Percentiles rank a stretch among this genome's conserved stretches.
Evolutionary conservation across 2,329 filamentous ascomycete species (phyloP).

Genomic region (Aspergillus hiratsukae): DNA sequence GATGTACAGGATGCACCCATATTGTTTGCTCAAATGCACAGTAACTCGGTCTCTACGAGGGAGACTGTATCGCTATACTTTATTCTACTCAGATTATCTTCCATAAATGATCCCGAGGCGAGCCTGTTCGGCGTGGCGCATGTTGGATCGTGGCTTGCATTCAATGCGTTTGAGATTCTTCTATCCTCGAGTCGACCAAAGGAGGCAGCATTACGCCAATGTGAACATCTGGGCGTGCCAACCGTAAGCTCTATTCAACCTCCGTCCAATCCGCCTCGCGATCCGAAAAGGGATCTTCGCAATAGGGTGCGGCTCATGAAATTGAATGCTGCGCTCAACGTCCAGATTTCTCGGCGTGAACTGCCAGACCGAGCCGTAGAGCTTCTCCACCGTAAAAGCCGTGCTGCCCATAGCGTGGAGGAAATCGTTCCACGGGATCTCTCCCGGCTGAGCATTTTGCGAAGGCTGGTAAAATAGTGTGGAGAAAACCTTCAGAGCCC

Average conservation of each 20-base stretch:
- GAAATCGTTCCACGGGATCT: slow-evolving; percentile 52
- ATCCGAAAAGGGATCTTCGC: slow-evolving; percentile 48
- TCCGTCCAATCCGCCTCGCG: slow-evolving; percentile 47
- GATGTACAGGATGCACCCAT: too few relatives aligned
- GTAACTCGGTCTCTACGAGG: too few relatives aligned
- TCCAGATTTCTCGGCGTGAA: slow-evolving; percentile 46
- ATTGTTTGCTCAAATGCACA: too few relatives aligned
- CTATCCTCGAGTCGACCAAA: too few relatives aligned
- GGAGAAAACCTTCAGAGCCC: slow-evolving; percentile 41
- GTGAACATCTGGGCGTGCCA: slow-evolving; percentile 47
- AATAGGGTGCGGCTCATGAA: slow-evolving; percentile 57
- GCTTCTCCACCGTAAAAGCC: slow-evolving; percentile 53
- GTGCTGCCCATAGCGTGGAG: slow-evolving; percentile 48
- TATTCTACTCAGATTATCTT: too few relatives aligned
- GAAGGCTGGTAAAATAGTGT: slow-evolving; percentile 39
- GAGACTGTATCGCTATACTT: too few relatives aligned
- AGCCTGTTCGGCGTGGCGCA: too few relatives aligned
- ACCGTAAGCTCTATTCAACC: slow-evolving; percentile 49
- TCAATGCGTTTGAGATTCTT: too few relatives aligned
- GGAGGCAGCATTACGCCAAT: too few relatives aligned
- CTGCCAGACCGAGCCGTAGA: slow-evolving; percentile 60
- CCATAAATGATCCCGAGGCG: too few relatives aligned
- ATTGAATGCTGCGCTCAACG: slow-evolving; percentile 50
- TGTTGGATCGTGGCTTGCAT: too few relatives aligned
- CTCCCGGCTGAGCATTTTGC: slow-evolving; percentile 38